Conservation (phyloP, 2,329 filamentous ascomycete species). For the Aureobasidium sp. region DNA sequence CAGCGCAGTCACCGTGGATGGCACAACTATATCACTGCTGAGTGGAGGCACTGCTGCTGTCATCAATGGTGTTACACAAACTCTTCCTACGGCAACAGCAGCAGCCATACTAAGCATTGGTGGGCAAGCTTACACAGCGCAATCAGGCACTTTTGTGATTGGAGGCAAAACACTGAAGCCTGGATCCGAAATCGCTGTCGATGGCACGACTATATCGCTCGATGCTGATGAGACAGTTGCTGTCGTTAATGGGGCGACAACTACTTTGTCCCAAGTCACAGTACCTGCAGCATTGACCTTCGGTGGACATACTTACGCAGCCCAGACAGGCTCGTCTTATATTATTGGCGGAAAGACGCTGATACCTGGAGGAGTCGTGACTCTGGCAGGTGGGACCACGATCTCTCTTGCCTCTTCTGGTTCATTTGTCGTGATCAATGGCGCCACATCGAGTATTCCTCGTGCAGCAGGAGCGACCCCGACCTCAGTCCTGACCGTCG, state of each 20-base stretch:
- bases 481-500: constrained; percentile 26
- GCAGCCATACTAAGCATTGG: constrained; percentile 27
- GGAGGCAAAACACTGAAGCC: constrained; percentile 25
- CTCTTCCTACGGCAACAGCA: constrained; percentile 17
- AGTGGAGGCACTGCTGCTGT: constrained; percentile 24
- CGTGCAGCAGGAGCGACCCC: constrained; percentile 23
- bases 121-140: constrained; percentile 22
- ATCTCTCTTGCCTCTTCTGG: constrained; percentile 30
- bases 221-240: constrained; percentile 18
- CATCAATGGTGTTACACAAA: constrained; percentile 27
- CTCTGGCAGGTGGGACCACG: constrained; percentile 13
- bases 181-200: constrained; percentile 26
- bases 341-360: constrained; percentile 13
- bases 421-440: constrained; percentile 34
- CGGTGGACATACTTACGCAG: constrained; percentile 16
- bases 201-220: constrained; percentile 19
- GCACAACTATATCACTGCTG: constrained; percentile 20
- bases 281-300: constrained; percentile 5
- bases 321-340: constrained; percentile 19
- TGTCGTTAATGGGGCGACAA: constrained; percentile 21
- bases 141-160: constrained; percentile 21
- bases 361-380: constrained; percentile 12
- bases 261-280: not conserved
- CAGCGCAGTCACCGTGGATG: constrained; percentile 20
- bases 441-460: constrained; percentile 17